Conservation (phyloP, 345 rosid genomes). For the Xanthoceras sorbifolium region DNA sequence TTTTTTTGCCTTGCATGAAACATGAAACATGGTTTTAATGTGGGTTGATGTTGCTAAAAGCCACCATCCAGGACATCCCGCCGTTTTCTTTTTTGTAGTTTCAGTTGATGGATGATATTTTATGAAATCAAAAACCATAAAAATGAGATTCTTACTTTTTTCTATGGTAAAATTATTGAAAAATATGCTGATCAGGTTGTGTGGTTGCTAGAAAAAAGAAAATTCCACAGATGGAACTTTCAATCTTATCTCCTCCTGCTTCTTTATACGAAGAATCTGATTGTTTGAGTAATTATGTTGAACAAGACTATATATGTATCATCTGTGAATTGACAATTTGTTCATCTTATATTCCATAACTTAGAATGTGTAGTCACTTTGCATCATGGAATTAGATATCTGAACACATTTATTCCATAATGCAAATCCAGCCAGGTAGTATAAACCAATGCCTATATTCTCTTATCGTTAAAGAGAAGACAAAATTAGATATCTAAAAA, state of each 20-base stretch:
- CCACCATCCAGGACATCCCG: constrained; percentile 6
- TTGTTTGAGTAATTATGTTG: not conserved
- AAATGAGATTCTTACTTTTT: not conserved
- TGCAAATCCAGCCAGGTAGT: too few species aligned
- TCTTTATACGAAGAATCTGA: not conserved
- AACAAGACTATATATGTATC: not conserved
- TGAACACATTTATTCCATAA: too few species aligned
- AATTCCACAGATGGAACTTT: not conserved
- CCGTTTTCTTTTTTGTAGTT: constrained; percentile 1
- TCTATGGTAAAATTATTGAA: not conserved
- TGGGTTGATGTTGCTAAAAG: constrained; percentile 17
- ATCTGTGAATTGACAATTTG: too few species aligned
- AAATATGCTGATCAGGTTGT: not conserved
- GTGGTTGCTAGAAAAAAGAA: not conserved
- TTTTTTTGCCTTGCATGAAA: constrained; percentile 13
- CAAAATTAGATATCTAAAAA: too few species aligned
- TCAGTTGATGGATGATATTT: constrained; percentile 3
- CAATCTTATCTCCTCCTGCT: too few species aligned
- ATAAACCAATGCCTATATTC: too few species aligned
- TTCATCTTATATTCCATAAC: not conserved
- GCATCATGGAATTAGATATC: too few species aligned
- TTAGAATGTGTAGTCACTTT: not conserved
- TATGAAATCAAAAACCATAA: not conserved
- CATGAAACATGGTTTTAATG: constrained; percentile 18
- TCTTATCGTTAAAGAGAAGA: too few species aligned